Percentiles rank a stretch among this genome's conserved stretches.
These are phyloP conservation scores for Coniochaeta ligniaria DNA, from an alignment of 2,329 filamentous ascomycete species.

Conservation along the genomic window DNA sequence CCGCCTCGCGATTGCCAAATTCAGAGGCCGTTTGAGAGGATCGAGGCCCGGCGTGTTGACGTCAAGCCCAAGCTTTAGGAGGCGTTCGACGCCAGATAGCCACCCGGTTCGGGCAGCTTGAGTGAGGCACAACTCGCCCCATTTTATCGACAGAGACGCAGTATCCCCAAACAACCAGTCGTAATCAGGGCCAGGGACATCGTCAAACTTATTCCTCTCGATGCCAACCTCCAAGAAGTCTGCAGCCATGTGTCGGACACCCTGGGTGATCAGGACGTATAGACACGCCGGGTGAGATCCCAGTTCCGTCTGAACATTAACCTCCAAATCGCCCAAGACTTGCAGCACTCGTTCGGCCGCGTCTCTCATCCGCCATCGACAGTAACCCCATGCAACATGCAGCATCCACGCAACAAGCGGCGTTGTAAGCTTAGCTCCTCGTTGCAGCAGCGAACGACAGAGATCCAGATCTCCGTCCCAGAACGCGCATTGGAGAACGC, in stretches of 20 bases:
- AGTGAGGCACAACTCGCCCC: not conserved
- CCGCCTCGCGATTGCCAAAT: not conserved
- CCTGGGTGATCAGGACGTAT: not conserved
- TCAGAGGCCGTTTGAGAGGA: not conserved
- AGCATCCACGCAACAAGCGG: not conserved
- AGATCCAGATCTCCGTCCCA: conserved; percentile 1
- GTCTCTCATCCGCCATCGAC: not conserved
- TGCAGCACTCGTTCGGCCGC: not conserved
- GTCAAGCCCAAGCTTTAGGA: not conserved
- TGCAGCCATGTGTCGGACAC: not conserved
- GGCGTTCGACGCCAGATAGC: not conserved
- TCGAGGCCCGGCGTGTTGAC: not conserved
- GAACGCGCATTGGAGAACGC: not conserved
- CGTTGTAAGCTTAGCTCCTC: not conserved
- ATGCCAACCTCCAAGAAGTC: not conserved
- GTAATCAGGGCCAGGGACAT: not conserved
- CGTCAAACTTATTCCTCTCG: not conserved
- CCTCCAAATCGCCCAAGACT: not conserved
- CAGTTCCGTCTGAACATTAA: not conserved
- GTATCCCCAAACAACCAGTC: not conserved
- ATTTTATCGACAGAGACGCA: not conserved
- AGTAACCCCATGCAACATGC: not conserved
- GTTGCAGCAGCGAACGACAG: not conserved
- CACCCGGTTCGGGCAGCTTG: not conserved
- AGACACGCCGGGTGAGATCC: not conserved